Percentiles rank a stretch among this genome's conserved stretches.
Evolutionary conservation across 306 rosid genomes (phyloP).

Genomic region (Cucurbita ficifolia): DNA sequence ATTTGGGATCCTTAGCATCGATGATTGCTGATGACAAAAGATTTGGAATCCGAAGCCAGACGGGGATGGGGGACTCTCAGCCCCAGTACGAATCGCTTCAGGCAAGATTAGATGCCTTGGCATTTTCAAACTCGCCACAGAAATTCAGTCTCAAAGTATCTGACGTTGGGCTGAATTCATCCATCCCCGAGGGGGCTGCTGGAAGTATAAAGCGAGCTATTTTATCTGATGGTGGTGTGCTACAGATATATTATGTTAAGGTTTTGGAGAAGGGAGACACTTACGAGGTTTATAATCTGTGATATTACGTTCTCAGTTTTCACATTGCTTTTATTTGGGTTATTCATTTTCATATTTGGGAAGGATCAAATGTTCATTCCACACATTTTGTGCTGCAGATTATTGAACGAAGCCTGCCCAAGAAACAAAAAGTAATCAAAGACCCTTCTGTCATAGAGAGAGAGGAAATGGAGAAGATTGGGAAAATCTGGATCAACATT

Average conservation of each 20-base stretch:
- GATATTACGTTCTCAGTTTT: background rate
- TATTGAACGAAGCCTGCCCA: constrained; percentile 89
- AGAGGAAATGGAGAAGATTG: constrained; percentile 81
- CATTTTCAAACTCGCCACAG: constrained; percentile 49
- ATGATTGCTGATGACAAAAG: constrained; percentile 78
- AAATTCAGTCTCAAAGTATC: constrained; percentile 68
- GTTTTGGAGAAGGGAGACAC: constrained; percentile 99
- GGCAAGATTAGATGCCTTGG: constrained; percentile 46
- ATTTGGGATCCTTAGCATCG: constrained; percentile 85
- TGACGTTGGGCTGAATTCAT: constrained; percentile 52
- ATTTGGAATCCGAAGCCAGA: constrained; percentile 42
- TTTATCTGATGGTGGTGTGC: constrained; percentile 88
- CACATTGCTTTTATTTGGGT: background rate
- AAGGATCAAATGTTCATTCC: background rate
- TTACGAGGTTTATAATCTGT: constrained; percentile 52
- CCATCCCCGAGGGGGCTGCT: constrained; percentile 97
- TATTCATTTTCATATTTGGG: background rate
- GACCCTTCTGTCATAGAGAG: constrained; percentile 71
- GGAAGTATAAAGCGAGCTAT: constrained; percentile 83
- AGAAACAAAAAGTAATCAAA: constrained; percentile 56
- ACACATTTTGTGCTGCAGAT: constrained; percentile 40
- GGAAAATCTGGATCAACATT: constrained; percentile 73
- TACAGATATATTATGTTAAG: constrained; percentile 87
- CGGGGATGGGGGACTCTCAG: constrained; percentile 74
- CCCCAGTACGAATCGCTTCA: constrained; percentile 74